These are phyloP conservation scores for Candida wancherniae DNA, from an alignment of 805 yeast genomes.

Conservation along the genomic window DNA sequence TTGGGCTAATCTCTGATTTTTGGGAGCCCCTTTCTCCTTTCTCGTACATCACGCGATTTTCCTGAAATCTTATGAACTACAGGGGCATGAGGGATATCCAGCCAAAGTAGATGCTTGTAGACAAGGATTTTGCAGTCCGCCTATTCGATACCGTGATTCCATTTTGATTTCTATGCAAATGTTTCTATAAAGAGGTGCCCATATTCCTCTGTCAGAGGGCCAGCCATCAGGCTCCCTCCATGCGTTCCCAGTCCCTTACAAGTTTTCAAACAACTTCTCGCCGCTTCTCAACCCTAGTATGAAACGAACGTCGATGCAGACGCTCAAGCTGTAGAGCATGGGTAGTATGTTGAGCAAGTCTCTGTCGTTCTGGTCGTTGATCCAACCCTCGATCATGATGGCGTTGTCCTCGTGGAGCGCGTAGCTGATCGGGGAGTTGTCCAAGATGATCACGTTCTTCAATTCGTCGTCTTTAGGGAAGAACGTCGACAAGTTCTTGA, in stretches of 20 bases:
- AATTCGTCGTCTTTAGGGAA: slow-evolving; percentile 64
- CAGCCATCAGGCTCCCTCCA: too few relatives aligned
- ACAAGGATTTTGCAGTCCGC: too few relatives aligned
- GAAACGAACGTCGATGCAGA: slow-evolving; percentile 79
- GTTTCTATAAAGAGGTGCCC: too few relatives aligned
- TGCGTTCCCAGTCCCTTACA: slow-evolving; percentile 1
- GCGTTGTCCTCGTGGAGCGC: slow-evolving; percentile 83
- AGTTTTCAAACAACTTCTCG: slow-evolving; percentile 50
- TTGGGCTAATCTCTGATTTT: too few relatives aligned
- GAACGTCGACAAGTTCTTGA: slow-evolving; percentile 42
- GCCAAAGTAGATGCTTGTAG: too few relatives aligned
- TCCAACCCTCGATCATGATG: slow-evolving; percentile 95
- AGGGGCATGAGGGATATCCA: too few relatives aligned
- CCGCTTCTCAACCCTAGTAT: slow-evolving; percentile 73
- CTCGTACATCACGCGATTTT: too few relatives aligned
- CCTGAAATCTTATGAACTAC: too few relatives aligned
- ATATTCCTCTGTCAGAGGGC: too few relatives aligned
- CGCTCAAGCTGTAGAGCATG: slow-evolving; percentile 66
- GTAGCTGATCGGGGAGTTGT: slow-evolving; percentile 90
- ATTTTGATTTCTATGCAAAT: too few relatives aligned
- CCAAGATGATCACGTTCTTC: slow-evolving; percentile 70
- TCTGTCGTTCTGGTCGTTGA: slow-evolving; percentile 87
- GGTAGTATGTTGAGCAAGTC: slow-evolving; percentile 82
- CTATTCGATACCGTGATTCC: too few relatives aligned
- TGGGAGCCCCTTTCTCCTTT: too few relatives aligned